Evolutionary conservation across 176 grass and related monocot species (phyloP), one percentile per base, ranked within the genome.

Genomic region (Raddia guianensis): DNA sequence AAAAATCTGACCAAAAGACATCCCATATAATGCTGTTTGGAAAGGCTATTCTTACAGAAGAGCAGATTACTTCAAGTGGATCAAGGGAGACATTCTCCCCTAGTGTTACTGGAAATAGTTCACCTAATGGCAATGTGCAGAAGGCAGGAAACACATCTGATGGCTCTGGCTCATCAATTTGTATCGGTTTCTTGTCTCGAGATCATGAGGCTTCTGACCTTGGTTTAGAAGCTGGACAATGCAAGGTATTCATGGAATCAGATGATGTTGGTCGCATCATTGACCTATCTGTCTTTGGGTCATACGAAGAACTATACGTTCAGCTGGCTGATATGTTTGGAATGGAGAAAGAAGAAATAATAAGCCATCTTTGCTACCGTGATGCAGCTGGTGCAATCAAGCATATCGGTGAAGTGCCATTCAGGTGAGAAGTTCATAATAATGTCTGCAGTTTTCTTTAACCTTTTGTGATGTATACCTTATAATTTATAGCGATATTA

Each of bases 201-300:
- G 81, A 70, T 37, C 80, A 43, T 0, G 70, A 82, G 44, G 56
- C 64, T 59, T 91, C 86, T 33, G 83, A 85, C 19, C 59, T 94
- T 68, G 89, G 89, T 27, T 73, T 87, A 42, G 84, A 94, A 64
- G 67, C 48, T 18, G 92, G 87, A 4, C 87, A 87, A 63, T 94
- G 92, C 87, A 94, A 88, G 54, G 86, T 91, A 45, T 88, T 92
- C 72, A 77, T 89, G 83, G 90, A 94, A 83, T 91, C 86, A 4
- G 92, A 94, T 78, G 89, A 94, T 80, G 81, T 94, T 18, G 89
- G 92, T 77, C 92, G 89, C 60, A 94, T 87, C 52, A 91, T 94
- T 1, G 87, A 94, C 43, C 53, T 94, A 2, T 91, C 89, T 42
- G 84, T 87, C 32, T 89, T 94, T 34, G 84, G 78, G 2, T 91